These are phyloP conservation scores for Clarireedia paspali DNA, from an alignment of 2,329 filamentous ascomycete species.

Conservation along the genomic window DNA sequence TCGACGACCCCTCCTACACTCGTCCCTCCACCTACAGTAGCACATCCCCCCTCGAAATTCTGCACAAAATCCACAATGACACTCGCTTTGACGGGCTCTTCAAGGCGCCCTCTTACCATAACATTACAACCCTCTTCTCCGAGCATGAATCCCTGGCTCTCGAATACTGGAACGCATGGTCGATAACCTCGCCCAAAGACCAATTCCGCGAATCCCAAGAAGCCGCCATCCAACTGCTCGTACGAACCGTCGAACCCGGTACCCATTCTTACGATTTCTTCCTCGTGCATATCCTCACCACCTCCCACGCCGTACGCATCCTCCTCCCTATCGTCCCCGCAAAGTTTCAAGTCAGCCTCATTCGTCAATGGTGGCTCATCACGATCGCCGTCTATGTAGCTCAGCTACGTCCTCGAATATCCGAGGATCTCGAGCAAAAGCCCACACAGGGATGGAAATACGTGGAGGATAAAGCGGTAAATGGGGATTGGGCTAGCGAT, in stretches of 20 bases:
- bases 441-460: constrained; percentile 62
- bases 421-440: constrained; percentile 53
- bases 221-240: constrained; percentile 51
- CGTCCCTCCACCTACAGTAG: constrained; percentile 52
- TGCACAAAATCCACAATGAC: constrained; percentile 63
- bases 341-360: constrained; percentile 62
- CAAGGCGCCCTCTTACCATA: constrained; percentile 46
- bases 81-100: constrained; percentile 62
- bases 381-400: constrained; percentile 70
- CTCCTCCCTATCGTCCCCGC: constrained; percentile 70
- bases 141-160: constrained; percentile 63
- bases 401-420: constrained; percentile 64
- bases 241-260: constrained; percentile 50
- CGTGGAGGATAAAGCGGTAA: constrained; percentile 63
- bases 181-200: constrained; percentile 57
- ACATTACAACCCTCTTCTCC: constrained; percentile 61
- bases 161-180: constrained; percentile 90
- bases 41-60: constrained; percentile 59
- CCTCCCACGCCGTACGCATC: constrained; percentile 81
- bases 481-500: constrained; percentile 60
- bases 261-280: constrained; percentile 74
- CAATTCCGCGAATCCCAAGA: constrained; percentile 69
- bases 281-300: constrained; percentile 72
- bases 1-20: constrained; percentile 68
- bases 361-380: constrained; percentile 87